Percentiles rank a stretch among this genome's conserved stretches.
These are phyloP conservation scores for Alternaria sp. DNA, from an alignment of 2,329 filamentous ascomycete genomes.

Conservation along the genomic window DNA sequence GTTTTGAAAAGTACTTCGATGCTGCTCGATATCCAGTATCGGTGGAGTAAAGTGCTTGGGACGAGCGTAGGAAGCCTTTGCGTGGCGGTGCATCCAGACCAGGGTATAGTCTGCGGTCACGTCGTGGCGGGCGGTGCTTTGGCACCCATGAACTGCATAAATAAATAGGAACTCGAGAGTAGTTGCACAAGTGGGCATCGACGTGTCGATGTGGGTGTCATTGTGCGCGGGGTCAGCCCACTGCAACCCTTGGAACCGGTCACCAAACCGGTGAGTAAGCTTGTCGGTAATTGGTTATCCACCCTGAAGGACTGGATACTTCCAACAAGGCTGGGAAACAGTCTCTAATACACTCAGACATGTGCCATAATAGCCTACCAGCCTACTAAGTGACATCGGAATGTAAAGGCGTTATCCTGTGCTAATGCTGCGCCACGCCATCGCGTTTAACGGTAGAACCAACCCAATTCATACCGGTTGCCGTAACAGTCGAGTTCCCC, in stretches of 20 bases:
- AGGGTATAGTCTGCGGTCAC: neutral
- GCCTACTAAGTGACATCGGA: neutral
- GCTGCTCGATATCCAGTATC: neutral
- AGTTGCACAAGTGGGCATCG: neutral
- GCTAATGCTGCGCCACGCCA: neutral
- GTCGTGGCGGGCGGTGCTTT: neutral
- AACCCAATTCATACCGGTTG: slow-evolving; percentile 61
- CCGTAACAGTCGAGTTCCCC: slow-evolving; percentile 59
- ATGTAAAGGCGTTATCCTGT: neutral
- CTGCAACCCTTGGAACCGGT: slow-evolving; percentile 6
- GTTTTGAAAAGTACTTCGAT: neutral
- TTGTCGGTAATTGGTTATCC: slow-evolving; percentile 13
- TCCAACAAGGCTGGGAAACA: neutral
- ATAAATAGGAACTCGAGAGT: neutral
- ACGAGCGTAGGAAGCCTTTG: neutral
- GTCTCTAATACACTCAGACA: neutral
- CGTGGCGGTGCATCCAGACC: neutral
- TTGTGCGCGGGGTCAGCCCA: slow-evolving; percentile 9
- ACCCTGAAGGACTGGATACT: neutral
- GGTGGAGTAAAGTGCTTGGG: neutral
- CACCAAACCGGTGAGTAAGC: slow-evolving; percentile 8
- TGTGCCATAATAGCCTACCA: neutral
- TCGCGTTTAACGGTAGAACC: slow-evolving; percentile 55
- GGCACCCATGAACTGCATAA: neutral
- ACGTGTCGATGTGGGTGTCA: neutral